Evolutionary conservation across 225 moss, liverwort and hornwort species (phyloP), one percentile per base, ranked within the genome.

Genomic region (Bryum argenteum): DNA sequence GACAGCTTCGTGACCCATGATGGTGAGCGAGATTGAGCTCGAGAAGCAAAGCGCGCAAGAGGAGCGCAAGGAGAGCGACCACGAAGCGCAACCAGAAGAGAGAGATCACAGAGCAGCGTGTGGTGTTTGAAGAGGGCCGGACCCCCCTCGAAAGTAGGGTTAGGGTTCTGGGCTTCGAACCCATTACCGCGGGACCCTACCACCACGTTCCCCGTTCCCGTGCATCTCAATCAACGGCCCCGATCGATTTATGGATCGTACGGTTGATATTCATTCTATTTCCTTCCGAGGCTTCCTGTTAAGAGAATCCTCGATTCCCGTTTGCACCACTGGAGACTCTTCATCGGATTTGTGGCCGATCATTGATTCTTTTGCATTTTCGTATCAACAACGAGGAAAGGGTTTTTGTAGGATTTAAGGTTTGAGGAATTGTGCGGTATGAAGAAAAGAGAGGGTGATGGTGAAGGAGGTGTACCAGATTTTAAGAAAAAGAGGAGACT

Each of bases 1-100:
- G 40, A 93, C 88, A 2, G 90, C 88, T 65, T 83, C 84, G 71
- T 93, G 92, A 53, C 92, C 92, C 90, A 93, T 93, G 54, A 17
- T 65, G 19, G 68, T 55, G 64, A 61, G 63, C 2, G 13, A 22
- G 63, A 21, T 28, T 63, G 58, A 33, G 33, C 33, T 33, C 33
- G 43, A 5, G 67, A 26, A 52, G 50, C 6, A 21, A 4, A 3
- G 4, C 12, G 16, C 21, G 28, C 65, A 65, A 48, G 10, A 0
- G 0, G 6, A 28, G 62, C 63, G 8, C 14, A 59, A 10, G 16
- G 18, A 62, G 57, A 67, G 39, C 17, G 44, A 12, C 0, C 11
- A 16, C 1, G 24, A 12, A 70, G 61, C 48, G 43, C 65, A 8
- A 20, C 14, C 24, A 0, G 19, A 58, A 43, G 71, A n/a, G 16